These are phyloP conservation scores for Alternaria metachromatica DNA, from an alignment of 2,329 filamentous ascomycete species.

Conservation along the genomic window DNA sequence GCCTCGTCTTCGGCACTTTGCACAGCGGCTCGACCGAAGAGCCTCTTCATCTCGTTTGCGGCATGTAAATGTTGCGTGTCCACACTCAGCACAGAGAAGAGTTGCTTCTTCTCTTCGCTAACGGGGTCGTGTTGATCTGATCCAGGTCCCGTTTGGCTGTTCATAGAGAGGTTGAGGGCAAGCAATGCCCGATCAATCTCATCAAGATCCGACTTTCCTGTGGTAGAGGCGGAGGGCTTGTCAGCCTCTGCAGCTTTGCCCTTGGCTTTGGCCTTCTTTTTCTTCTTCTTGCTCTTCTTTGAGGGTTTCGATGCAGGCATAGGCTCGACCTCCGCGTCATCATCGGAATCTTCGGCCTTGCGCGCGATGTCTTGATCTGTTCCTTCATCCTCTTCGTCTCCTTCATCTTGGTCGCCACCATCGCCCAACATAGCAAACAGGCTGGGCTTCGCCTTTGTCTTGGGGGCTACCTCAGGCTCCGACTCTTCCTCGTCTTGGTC, in stretches of 20 bases:
- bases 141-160: conserved; percentile 22
- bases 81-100: conserved; percentile 63
- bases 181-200: conserved; percentile 72
- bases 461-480: conserved; percentile 45
- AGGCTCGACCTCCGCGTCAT: conserved; percentile 26
- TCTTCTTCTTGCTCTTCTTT: conserved; percentile 64
- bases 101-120: conserved; percentile 54
- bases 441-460: conserved; percentile 48
- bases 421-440: conserved; percentile 56
- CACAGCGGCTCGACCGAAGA: conserved; percentile 71
- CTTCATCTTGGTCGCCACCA: conserved; percentile 49
- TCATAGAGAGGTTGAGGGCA: conserved; percentile 57
- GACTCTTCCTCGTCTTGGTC: conserved; percentile 46
- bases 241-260: conserved; percentile 50
- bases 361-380: conserved; percentile 28
- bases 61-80: conserved; percentile 80
- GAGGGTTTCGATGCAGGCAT: conserved; percentile 43
- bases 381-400: conserved; percentile 45
- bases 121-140: conserved; percentile 24
- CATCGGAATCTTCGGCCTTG: conserved; percentile 38
- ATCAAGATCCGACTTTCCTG: conserved; percentile 54
- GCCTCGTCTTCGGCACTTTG: conserved; percentile 63
- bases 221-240: conserved; percentile 23
- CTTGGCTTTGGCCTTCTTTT: conserved; percentile 64
- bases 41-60: conserved; percentile 85